Evolutionary conservation across 768 basidiomycete species (phyloP).

Genomic region (Hortiboletus flavorubellus): DNA sequence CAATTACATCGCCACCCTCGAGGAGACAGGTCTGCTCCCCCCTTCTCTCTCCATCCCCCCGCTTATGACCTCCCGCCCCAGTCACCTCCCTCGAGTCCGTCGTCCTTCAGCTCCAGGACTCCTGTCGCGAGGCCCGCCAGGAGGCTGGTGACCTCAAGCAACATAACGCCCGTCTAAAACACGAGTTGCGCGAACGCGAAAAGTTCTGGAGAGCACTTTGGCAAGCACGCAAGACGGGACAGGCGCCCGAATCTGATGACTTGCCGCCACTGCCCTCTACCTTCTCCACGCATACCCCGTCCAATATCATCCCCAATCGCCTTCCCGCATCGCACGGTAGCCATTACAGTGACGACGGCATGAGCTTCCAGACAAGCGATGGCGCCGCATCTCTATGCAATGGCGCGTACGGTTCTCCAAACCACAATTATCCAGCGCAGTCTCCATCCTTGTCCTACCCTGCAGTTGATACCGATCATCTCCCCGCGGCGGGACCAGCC

Average conservation of each 20-base stretch:
- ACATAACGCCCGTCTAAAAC: slow-evolving; percentile 61
- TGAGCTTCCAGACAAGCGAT: slow-evolving; percentile 50
- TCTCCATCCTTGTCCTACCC: slow-evolving; percentile 45
- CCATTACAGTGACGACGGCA: slow-evolving; percentile 38
- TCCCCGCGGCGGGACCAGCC: slow-evolving; percentile 19
- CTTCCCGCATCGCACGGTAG: slow-evolving; percentile 37
- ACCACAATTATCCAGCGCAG: slow-evolving; percentile 41
- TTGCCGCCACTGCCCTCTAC: slow-evolving; percentile 47
- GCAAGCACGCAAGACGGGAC: slow-evolving; percentile 58
- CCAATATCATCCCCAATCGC: slow-evolving; percentile 33
- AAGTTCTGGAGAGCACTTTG: slow-evolving; percentile 69
- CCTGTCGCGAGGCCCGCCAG: slow-evolving; percentile 62
- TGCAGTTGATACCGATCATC: slow-evolving; percentile 32
- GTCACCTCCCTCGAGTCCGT: slow-evolving; percentile 85
- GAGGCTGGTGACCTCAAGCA: slow-evolving; percentile 62
- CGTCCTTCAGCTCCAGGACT: slow-evolving; percentile 79
- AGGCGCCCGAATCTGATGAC: slow-evolving; percentile 51
- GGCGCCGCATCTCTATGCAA: slow-evolving; percentile 43
- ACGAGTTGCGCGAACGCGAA: slow-evolving; percentile 69
- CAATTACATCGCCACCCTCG: slow-evolving; percentile 84
- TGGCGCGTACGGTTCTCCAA: slow-evolving; percentile 42
- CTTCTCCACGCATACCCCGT: slow-evolving; percentile 34
- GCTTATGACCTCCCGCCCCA: slow-evolving; percentile 29
- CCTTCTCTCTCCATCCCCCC: neutral
- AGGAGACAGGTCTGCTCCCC: slow-evolving; percentile 60